Evolutionary conservation across 2,329 filamentous ascomycete species (phyloP), one percentile per base, ranked within the genome.

Genomic region (Pyrenophora seminiperda): DNA sequence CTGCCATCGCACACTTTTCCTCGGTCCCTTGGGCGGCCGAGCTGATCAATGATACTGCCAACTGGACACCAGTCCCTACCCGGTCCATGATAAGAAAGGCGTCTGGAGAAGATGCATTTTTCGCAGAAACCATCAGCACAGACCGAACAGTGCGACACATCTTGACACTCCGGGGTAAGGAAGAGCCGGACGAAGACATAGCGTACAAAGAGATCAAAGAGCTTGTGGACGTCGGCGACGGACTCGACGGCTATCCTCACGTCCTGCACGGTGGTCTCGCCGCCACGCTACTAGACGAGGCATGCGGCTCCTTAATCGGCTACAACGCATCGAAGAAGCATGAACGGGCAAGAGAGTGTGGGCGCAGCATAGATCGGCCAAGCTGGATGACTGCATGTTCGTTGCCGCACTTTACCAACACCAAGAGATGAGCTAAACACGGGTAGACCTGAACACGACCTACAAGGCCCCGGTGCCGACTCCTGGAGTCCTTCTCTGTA

Each of bases 241-340:
- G 77, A 14, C 57, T 86, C 47, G 81, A 83, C 54, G 84, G 84
- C 2, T 79, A 80, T 57, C 70, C 79, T 2, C 67, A 74, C 3
- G 73, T 82, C 5, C 71, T 76, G 7, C 84, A 87, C 63, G 83
- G 84, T 15, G 84, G 84, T 1, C 77, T 86, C 22, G 76, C 82
- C 5, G 77, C 78, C 7, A 77, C 80, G 0, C 63, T 87, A n/a
- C 65, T 87, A 17, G 84, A 87, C 61, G 84, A 87, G 62, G 69
- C 74, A 5, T 79, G 81, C 64, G 82, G 83, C 1, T 71, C 79
- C 5, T 54, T 84, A 14, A 70, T 82, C 7, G 72, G 72, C 2
- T 59, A 77, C 20, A 81, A 81, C 53, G 47, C 60, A 13, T 72
- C 71, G 38, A 54, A 34, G 11, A 59, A 50, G 32, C 41, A 53